Conservation (phyloP, 106 monocot genomes). For the Posidonia australis region DNA sequence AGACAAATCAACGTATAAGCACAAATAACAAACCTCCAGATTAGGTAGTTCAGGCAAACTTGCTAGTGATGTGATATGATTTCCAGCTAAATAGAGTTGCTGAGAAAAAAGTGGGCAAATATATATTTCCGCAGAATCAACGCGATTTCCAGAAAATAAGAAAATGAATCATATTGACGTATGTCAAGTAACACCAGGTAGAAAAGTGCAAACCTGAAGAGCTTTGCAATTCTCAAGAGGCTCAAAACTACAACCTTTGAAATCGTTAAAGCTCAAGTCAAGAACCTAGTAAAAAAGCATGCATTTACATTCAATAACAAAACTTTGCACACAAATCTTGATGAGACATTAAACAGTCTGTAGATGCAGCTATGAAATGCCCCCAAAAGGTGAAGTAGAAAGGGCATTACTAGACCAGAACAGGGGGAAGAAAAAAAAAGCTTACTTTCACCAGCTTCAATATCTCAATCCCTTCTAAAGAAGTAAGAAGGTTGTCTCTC, state of each 20-base stretch:
- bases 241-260: conserved; percentile 78
- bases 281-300: conserved; percentile 51
- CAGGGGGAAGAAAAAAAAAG: background rate
- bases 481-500: conserved; percentile 94
- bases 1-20: background rate
- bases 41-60: conserved; percentile 85
- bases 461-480: conserved; percentile 80
- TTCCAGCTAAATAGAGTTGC: conserved; percentile 99
- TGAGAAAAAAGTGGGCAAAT: conserved; percentile 22
- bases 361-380: too few species aligned
- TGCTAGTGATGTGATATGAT: conserved; percentile 83
- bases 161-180: too few species aligned
- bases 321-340: background rate
- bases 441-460: conserved; percentile 77
- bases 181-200: background rate
- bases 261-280: conserved; percentile 97
- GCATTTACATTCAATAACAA: background rate
- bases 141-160: too few species aligned
- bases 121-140: background rate
- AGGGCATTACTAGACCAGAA: background rate
- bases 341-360: background rate
- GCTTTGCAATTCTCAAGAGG: conserved; percentile 83
- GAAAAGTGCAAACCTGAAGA: conserved; percentile 52
- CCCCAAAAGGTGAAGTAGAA: background rate
- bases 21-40: conserved; percentile 51